Evolutionary conservation across 83 land plant genomes (phyloP), one percentile per base, ranked within the genome.

Genomic region (Larix sibirica): DNA sequence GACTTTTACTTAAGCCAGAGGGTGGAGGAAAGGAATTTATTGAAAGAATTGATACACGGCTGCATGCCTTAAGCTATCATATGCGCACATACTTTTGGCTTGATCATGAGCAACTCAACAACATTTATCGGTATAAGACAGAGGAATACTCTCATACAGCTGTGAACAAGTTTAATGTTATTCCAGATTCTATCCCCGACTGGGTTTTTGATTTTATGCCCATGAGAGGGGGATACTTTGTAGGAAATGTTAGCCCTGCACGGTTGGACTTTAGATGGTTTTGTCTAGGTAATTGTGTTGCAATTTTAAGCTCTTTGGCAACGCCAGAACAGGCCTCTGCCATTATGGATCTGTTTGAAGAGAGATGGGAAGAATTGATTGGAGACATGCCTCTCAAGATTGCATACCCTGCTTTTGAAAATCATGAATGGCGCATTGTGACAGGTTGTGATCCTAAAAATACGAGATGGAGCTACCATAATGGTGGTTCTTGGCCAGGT

Each of bases 401-500:
- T 40, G 47, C 69, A 4, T 88, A 86, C 20, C 90, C 90, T 18
- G 88, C 88, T 3, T 63, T 88, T 28, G 90, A 88, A 28, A 78
- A 75, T 4, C 88, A 88, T 40, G 83, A 88, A 5, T 88, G 88
- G 90, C 62, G 81, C 61, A 86, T 86, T 38, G 88, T 86, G 28
- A 88, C 88, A 38, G 90, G 90, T 6, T 88, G 83, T 78, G 88
- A 88, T 42, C 89, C 89, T 0, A 88, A 87, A 61, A 87, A 87
- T 76, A 87, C 86, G 0, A 40, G 86, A 24, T 88, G 90, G 90
- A 88, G 87, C 81, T 88, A 88, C 62, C 90, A 88, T 23, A 88
- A 88, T 58, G 90, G 90, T 26, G 90, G 90, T 0, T 88, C 90
- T 68, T 88, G 90, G 90, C 90, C 90, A 62, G 90, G 88, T 87